Evolutionary conservation across 768 basidiomycete species (phyloP).

Genomic region (Amanita pseudoporphyria): DNA sequence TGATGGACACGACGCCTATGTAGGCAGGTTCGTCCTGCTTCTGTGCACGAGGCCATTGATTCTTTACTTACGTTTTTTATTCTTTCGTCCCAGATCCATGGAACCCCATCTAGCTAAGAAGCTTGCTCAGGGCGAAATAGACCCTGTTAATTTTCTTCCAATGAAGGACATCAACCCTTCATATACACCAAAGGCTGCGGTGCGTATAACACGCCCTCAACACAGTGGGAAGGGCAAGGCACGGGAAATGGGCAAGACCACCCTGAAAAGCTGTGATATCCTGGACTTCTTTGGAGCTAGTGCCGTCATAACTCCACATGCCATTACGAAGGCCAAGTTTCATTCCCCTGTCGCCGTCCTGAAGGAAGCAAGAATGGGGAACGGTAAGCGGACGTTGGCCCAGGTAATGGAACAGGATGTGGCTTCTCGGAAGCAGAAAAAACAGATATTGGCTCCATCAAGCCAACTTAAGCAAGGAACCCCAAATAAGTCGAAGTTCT

Average conservation of each 20-base stretch:
- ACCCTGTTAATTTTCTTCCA: slow-evolving; percentile 57
- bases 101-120: slow-evolving; percentile 52
- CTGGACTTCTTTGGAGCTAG: slow-evolving; percentile 52
- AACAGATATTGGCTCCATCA: slow-evolving; percentile 24
- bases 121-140: slow-evolving; percentile 58
- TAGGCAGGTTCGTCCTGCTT: slow-evolving; percentile 46
- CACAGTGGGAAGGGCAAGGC: slow-evolving; percentile 41
- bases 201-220: slow-evolving; percentile 15
- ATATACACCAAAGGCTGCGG: slow-evolving; percentile 37
- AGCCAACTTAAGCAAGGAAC: neutral
- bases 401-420: slow-evolving; percentile 64
- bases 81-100: slow-evolving; percentile 40
- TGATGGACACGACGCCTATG: slow-evolving; percentile 56
- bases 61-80: neutral
- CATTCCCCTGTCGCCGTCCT: neutral
- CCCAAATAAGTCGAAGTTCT: slow-evolving; percentile 31
- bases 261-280: slow-evolving; percentile 26
- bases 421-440: slow-evolving; percentile 23
- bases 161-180: slow-evolving; percentile 75
- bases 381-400: slow-evolving; percentile 67
- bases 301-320: slow-evolving; percentile 15
- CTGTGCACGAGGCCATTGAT: neutral
- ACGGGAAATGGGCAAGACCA: slow-evolving; percentile 19
- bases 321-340: neutral
- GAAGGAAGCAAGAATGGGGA: slow-evolving; percentile 38